Base-by-base conservation (phyloP, 495 filamentous ascomycete species). In the Penicillium chermesinum region DNA sequence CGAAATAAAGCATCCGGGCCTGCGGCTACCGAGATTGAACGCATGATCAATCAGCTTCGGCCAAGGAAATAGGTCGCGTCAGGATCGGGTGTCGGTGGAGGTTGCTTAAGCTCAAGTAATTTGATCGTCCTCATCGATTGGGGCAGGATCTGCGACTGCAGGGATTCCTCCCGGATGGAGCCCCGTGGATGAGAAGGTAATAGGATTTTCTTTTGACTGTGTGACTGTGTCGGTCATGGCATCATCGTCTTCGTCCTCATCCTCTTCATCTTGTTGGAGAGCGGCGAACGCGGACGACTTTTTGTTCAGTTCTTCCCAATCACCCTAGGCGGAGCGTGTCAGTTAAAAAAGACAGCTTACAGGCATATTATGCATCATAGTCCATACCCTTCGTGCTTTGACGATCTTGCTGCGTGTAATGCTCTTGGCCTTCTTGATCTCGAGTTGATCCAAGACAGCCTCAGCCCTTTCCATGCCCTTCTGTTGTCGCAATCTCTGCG, bases 391-490 rank as follows among this genome's bases (percentile, higher is more conserved):
- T 38, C 70, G 64, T 35, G 53, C 51, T 46, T 69, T 72, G n/a
- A 89, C 76, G n/a, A 55, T 71, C 56, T 78, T 82, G 20, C 74
- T 79, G 44, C 75, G 76, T 14, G 57, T 73, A 52, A 80, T 70
- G 66, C 85, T 90, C 58, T 81, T 81, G 44, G 79, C 70, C 37
- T 87, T 71, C 62, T 91, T 94, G 44, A 70, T 74, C 59, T 84
- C 80, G 43, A 80, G 73, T 58, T 83, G 83, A 57, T 89, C 87
- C 62, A 82, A 69, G 54, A 85, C 69, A 6, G 75, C 75, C 54
- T 86, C 86, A 27, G 87, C 89, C 48, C 81, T 77, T 58, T 91
- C 87, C 54, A 89, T 72, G 19, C 71, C 82, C 66, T 83, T 86
- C 57, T 88, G 80, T 22, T 86, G 78, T 38, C 89, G 72, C 58